Evolutionary conservation across 164 flowering plant species (phyloP).

Genomic region (Stephania japonica): DNA sequence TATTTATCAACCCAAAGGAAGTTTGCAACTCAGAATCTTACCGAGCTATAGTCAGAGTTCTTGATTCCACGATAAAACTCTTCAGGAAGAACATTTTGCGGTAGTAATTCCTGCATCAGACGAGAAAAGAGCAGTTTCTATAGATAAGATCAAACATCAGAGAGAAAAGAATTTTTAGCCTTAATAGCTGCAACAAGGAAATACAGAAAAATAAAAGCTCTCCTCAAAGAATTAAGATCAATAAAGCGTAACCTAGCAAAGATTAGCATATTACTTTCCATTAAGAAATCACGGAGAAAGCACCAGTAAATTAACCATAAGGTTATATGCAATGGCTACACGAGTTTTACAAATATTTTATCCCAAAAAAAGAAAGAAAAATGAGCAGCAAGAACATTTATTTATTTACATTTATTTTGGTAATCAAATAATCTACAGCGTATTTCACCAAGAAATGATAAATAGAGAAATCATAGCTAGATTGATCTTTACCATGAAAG

Average conservation of each 20-base stretch:
- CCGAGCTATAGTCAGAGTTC: constrained; percentile 80
- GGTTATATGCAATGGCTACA: not conserved
- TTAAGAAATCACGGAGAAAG: not conserved
- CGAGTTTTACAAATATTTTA: too few species aligned
- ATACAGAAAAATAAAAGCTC: not conserved
- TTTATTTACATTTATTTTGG: not conserved
- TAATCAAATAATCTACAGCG: not conserved
- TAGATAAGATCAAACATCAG: not conserved
- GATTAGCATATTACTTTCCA: not conserved
- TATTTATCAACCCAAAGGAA: not conserved
- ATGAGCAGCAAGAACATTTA: too few species aligned
- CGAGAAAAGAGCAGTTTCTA: not conserved
- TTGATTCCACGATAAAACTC: constrained; percentile 60
- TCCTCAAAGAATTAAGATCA: not conserved
- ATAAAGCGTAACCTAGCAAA: not conserved
- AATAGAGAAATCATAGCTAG: not conserved
- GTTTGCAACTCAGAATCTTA: constrained; percentile 27
- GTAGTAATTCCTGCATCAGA: constrained; percentile 61
- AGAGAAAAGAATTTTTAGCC: not conserved
- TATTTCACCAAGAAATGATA: not conserved
- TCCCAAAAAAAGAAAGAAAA: too few species aligned
- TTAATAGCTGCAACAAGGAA: not conserved
- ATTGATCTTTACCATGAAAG: constrained; percentile 62
- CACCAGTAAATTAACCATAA: not conserved
- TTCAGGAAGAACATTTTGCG: constrained; percentile 61